These are phyloP conservation scores for Auriscalpium vulgare DNA, from an alignment of 768 basidiomycete species.

Conservation along the genomic window DNA sequence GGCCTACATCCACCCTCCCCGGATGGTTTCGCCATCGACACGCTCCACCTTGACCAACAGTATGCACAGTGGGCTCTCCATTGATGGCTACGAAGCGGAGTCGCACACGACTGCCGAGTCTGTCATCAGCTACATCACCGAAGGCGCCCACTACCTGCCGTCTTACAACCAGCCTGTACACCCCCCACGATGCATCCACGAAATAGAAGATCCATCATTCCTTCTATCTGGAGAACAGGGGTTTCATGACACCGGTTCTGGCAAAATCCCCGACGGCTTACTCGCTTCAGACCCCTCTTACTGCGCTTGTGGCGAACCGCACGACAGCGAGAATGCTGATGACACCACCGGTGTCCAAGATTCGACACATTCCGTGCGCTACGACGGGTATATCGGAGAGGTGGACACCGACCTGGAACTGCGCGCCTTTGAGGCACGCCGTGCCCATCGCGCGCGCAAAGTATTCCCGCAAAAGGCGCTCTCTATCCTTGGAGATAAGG, in stretches of 20 bases:
- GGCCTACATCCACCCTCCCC: not conserved
- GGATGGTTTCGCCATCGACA: slow-evolving; percentile 18
- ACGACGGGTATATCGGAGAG: slow-evolving; percentile 44
- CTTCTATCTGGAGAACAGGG: slow-evolving; percentile 13
- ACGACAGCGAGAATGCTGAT: not conserved
- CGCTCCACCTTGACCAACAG: slow-evolving; percentile 30
- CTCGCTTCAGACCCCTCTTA: slow-evolving; percentile 4
- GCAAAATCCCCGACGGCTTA: slow-evolving; percentile 2
- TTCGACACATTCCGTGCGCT: slow-evolving; percentile 31
- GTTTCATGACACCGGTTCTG: slow-evolving; percentile 1
- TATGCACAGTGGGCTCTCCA: slow-evolving; percentile 25
- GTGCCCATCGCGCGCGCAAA: not conserved
- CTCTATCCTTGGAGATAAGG: not conserved
- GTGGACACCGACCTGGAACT: slow-evolving; percentile 49
- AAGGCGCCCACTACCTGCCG: slow-evolving; percentile 8
- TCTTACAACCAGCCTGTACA: not conserved
- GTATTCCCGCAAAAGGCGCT: not conserved
- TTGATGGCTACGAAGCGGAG: slow-evolving; percentile 26
- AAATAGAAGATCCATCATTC: slow-evolving; percentile 34
- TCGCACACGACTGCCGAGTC: slow-evolving; percentile 22
- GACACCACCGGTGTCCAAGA: slow-evolving; percentile 4
- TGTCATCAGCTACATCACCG: slow-evolving; percentile 17
- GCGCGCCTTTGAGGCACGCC: slow-evolving; percentile 30
- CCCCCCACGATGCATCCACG: slow-evolving; percentile 41
- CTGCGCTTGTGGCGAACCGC: slow-evolving; percentile 15